Evolutionary conservation across 2,329 filamentous ascomycete genomes (phyloP), one percentile per base, ranked within the genome.

Genomic region (Alternaria sp.): DNA sequence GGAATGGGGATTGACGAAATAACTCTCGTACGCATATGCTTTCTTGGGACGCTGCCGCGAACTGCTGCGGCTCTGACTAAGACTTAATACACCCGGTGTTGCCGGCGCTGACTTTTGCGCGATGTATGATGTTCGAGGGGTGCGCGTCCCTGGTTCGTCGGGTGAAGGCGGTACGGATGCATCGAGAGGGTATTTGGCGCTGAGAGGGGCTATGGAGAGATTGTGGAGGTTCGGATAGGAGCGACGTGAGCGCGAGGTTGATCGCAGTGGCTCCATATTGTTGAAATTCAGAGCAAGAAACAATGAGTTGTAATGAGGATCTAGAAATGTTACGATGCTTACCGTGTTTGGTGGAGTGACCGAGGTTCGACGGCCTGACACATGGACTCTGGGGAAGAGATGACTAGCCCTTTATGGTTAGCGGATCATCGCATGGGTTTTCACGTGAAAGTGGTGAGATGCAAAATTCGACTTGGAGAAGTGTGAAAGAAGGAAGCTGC

Each of bases 131-230:
- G 77, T 77, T 54, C 66, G 73, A 28, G 77, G 75, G 8, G 73
- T 78, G 40, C 68, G 70, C 63, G 69, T 55, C n/a, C 40, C 46
- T 12, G 43, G 52, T 10, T 72, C 72, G 46, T 72, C 66, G 30
- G 75, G 75, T 8, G 76, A 73, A 51, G 74, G 79, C 69, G 65
- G 80, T 66, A 61, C 55, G 16, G 73, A 74, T 34, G 76, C 76
- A 59, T 85, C 84, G 69, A 85, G 81, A 20, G 83, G 83, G 68
- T 85, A 86, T 73, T 81, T 82, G 51, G 83, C 81, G 56, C 83
- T 85, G 57, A 89, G 81, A 40, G 87, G 87, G 68, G 86, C 85
- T n/a, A 89, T 81, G 44, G 87, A 87, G 62, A 89, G 82, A 69
- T 87, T 83, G 67, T 85, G 79, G 54, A 89, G 81, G 63, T 87